Base-by-base conservation (phyloP, 768 basidiomycete species). In the Hygrocybe coccinea region DNA sequence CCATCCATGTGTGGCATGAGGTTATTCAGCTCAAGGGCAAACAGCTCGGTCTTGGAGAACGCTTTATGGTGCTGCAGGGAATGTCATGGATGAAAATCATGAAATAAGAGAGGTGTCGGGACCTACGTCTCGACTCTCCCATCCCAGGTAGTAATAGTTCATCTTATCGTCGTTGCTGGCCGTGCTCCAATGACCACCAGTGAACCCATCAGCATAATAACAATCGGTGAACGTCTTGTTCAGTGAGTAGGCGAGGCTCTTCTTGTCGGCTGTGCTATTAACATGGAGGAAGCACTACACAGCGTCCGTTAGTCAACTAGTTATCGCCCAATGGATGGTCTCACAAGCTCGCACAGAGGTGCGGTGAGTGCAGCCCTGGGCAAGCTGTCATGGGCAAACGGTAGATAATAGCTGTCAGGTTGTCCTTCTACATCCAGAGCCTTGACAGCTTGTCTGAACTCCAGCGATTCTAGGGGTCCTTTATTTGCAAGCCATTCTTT, bases 201-300 rank as follows among this genome's bases (percentile, higher is more conserved):
- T 54, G 45, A 64, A 65, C 15, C 64, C 64, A 15, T 51, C 47
- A 6, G 62, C 63, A 22, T 46, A 44, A 48, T 65, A 64, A 33
- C 64, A 64, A 50, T 65, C 64, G 2, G 60, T 60, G 55, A 64
- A 65, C 11, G 64, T 64, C 36, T 64, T 61, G 50, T 64, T 51
- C 46, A 65, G 38, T 5, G 64, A 62, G 7, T 52, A n/a, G 15
- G 54, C 58, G 5, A 62, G 44, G 12, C 39, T 49, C 2, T 36
- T 44, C 17, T 47, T 56, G 12, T 41, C 47, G 3, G 55, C 43
- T n/a, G 45, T 60, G 44, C 44, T 54, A 12, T 59, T 57, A 10
- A 63, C 25, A 29, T 57, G 56, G 19, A 65, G 47, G 55, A 52
- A 57, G 21, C 34, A 56, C 39, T 53, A 37, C 29, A 21, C 4